phyloP scores from a whole-genome alignment of 345 rosid genomes.

The Balakata baccata region DNA sequence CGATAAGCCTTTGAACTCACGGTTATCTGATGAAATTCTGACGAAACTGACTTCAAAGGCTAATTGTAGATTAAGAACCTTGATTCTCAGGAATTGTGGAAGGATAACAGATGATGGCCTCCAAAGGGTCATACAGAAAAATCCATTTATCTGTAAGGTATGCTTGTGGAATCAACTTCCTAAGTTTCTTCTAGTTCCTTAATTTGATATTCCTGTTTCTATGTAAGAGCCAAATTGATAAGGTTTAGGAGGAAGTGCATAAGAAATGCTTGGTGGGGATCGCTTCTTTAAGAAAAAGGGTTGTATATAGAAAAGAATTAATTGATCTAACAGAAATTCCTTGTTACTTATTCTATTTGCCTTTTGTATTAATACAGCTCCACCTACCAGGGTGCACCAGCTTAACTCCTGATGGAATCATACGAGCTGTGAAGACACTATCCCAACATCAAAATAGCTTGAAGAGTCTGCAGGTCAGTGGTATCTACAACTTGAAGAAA shows the following conservation, averaged over 20 bases:
- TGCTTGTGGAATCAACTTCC: background rate
- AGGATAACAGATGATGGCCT: constrained; percentile 63
- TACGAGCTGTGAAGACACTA: constrained; percentile 48
- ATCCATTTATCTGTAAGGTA: constrained; percentile 68
- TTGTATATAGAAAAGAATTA: too few relatives aligned
- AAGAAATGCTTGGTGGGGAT: constrained; percentile 3
- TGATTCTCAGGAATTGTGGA: constrained; percentile 44
- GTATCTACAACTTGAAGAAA: constrained; percentile 47
- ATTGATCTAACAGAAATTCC: too few relatives aligned
- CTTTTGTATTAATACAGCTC: constrained; percentile 37
- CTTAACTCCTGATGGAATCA: constrained; percentile 68
- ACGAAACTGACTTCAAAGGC: constrained; percentile 44
- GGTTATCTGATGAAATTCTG: constrained; percentile 50
- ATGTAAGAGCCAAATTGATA: background rate
- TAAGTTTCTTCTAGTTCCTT: background rate
- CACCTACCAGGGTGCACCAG: constrained; percentile 55
- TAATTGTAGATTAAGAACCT: constrained; percentile 45
- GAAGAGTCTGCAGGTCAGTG: constrained; percentile 45
- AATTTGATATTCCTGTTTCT: background rate
- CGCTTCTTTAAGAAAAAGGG: background rate
- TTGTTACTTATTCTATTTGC: background rate
- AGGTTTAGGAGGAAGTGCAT: background rate
- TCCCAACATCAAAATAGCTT: constrained; percentile 30
- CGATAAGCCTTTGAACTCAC: constrained; percentile 41
- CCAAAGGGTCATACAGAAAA: constrained; percentile 40